phyloP scores from a whole-genome alignment of 164 flowering plant species.

The Litsea cubeba region DNA sequence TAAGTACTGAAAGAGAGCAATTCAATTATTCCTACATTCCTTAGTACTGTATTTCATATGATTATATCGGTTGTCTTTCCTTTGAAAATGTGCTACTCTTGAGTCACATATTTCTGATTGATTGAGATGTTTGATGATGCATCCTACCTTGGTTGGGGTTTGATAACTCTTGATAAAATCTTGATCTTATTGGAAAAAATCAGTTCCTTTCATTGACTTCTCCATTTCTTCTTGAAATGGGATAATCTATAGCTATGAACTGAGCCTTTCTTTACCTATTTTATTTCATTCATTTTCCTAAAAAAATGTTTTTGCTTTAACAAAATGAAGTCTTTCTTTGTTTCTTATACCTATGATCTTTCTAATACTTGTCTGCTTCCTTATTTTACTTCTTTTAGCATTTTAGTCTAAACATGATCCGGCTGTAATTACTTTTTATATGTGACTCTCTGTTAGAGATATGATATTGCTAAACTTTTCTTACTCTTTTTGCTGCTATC shows the following conservation, averaged over 20 bases:
- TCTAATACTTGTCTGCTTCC: background rate
- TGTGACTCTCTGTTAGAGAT: background rate
- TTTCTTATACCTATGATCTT: background rate
- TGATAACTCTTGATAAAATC: background rate
- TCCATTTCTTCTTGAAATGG: background rate
- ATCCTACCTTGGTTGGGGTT: too few relatives aligned
- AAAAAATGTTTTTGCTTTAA: background rate
- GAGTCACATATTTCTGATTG: background rate
- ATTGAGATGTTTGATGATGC: background rate
- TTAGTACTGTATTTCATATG: too few relatives aligned
- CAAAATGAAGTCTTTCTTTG: background rate
- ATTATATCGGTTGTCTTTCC: background rate
- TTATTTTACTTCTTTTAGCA: background rate
- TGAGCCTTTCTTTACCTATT: background rate
- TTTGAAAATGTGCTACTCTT: background rate
- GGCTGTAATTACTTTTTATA: background rate
- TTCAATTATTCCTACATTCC: background rate
- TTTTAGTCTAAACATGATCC: background rate
- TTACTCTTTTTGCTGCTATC: too few relatives aligned
- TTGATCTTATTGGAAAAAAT: background rate
- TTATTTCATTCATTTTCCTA: background rate
- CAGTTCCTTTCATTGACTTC: background rate
- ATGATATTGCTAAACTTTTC: too few relatives aligned
- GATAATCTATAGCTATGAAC: background rate
- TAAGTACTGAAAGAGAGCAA: background rate